Conservation (phyloP, 768 basidiomycete species). For the Chlorophyllum brunneum region DNA sequence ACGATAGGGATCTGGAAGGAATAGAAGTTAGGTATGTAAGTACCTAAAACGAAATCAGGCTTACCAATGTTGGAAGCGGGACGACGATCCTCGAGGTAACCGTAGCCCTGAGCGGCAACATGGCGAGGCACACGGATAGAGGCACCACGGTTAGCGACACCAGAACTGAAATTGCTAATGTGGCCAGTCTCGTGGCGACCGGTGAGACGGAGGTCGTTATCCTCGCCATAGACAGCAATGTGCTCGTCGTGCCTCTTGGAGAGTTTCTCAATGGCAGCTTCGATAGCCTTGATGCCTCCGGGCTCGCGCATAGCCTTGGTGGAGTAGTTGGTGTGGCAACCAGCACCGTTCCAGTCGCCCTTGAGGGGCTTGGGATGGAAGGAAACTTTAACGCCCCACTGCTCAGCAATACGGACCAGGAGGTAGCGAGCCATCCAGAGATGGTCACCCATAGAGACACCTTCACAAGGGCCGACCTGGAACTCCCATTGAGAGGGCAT, state of each 20-base stretch:
- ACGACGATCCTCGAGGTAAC: constrained; percentile 94
- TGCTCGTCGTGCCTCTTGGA: constrained; percentile 89
- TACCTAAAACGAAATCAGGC: constrained; percentile 20
- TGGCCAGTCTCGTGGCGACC: constrained; percentile 98
- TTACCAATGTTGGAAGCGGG: constrained; percentile 97
- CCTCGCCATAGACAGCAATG: constrained; percentile 96
- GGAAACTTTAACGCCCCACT: constrained; percentile 96
- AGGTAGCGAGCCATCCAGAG: constrained; percentile 99
- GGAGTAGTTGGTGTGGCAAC: constrained; percentile 97
- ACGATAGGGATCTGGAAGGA: constrained; percentile 78
- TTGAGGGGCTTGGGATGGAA: constrained; percentile 98
- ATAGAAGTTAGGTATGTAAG: not conserved
- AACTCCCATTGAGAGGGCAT: constrained; percentile 99
- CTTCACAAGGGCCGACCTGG: constrained; percentile 98
- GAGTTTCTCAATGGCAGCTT: constrained; percentile 92
- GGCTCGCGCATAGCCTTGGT: constrained; percentile 92
- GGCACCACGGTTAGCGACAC: constrained; percentile 97
- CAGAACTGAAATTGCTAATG: constrained; percentile 86
- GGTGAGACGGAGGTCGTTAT: constrained; percentile 94
- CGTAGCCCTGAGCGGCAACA: constrained; percentile 88
- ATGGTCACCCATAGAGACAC: constrained; percentile 98
- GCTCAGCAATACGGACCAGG: constrained; percentile 92
- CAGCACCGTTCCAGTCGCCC: constrained; percentile 99
- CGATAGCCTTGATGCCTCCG: constrained; percentile 90
- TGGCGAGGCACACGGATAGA: constrained; percentile 95